These are phyloP conservation scores for Pseudonectria foliicola DNA, from an alignment of 2,329 filamentous ascomycete genomes.

Conservation along the genomic window DNA sequence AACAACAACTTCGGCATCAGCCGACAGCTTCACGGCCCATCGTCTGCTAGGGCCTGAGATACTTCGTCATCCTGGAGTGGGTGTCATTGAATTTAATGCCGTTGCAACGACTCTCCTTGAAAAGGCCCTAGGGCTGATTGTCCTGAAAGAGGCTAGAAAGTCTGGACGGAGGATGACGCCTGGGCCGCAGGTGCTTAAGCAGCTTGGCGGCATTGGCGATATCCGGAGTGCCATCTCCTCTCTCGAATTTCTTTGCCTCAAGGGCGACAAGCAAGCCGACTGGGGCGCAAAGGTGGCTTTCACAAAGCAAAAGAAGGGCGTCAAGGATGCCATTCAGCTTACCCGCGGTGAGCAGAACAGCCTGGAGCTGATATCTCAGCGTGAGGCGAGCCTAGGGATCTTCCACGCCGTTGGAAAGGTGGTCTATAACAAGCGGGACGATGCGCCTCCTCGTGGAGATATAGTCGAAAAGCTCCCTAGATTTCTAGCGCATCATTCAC, in stretches of 20 bases:
- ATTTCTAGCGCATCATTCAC: constrained; percentile 49
- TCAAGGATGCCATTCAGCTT: constrained; percentile 50
- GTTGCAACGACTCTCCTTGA: constrained; percentile 79
- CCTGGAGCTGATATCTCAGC: constrained; percentile 72
- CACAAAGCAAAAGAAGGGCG: constrained; percentile 57
- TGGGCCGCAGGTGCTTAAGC: constrained; percentile 70
- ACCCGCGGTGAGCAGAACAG: constrained; percentile 75
- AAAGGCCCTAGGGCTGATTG: constrained; percentile 74
- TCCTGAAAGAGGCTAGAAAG: constrained; percentile 76
- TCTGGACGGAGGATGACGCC: constrained; percentile 71
- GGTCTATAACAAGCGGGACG: constrained; percentile 87
- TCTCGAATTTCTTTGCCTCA: constrained; percentile 84
- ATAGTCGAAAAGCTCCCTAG: constrained; percentile 49
- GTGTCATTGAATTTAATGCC: constrained; percentile 84
- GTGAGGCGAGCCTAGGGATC: constrained; percentile 84
- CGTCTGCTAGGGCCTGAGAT: constrained; percentile 83
- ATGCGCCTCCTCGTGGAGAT: constrained; percentile 35
- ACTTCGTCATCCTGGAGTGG: constrained; percentile 69
- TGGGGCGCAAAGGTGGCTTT: constrained; percentile 71
- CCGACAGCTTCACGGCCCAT: constrained; percentile 90
- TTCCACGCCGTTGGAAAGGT: constrained; percentile 96
- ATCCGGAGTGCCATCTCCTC: constrained; percentile 88
- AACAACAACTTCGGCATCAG: constrained; percentile 74
- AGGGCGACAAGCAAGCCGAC: constrained; percentile 65
- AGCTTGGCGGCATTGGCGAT: constrained; percentile 80